Percentiles rank a stretch among this genome's conserved stretches.
Conservation (phyloP, 2,329 filamentous ascomycete species). For the Fonsecaea erecta region DNA sequence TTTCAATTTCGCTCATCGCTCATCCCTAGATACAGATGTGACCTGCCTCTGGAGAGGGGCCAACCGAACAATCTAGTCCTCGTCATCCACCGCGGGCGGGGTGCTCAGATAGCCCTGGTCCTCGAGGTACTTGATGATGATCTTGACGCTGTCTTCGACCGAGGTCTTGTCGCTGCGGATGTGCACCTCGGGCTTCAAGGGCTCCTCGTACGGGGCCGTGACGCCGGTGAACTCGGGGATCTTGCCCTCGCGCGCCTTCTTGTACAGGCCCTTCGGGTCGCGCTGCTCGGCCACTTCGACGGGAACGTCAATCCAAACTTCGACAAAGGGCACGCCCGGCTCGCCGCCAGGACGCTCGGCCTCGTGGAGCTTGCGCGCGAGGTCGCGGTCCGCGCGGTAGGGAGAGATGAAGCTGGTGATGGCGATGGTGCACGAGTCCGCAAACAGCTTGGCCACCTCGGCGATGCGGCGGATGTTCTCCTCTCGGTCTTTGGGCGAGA, state of each 20-base stretch:
- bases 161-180: constrained; percentile 80
- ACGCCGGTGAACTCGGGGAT: constrained; percentile 98
- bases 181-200: constrained; percentile 81
- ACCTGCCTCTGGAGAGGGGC: no score
- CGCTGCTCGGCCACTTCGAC: constrained; percentile 91
- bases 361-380: constrained; percentile 79
- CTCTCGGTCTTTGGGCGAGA: constrained; percentile 88
- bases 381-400: constrained; percentile 82
- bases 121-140: constrained; percentile 80
- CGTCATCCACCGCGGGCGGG: constrained; percentile 31
- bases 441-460: constrained; percentile 96
- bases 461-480: constrained; percentile 98
- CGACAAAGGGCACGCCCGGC: constrained; percentile 78
- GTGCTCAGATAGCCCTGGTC: constrained; percentile 65
- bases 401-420: constrained; percentile 97
- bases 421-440: constrained; percentile 83
- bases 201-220: constrained; percentile 91
- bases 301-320: constrained; percentile 91
- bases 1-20: neutral
- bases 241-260: constrained; percentile 89
- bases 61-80: constrained; percentile 6
- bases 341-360: constrained; percentile 62
- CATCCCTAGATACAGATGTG: neutral
- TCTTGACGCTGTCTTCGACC: constrained; percentile 84
- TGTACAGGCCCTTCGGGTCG: constrained; percentile 97